phyloP scores from a whole-genome alignment of 495 filamentous ascomycete genomes.

The Penicillium malachiteum region DNA sequence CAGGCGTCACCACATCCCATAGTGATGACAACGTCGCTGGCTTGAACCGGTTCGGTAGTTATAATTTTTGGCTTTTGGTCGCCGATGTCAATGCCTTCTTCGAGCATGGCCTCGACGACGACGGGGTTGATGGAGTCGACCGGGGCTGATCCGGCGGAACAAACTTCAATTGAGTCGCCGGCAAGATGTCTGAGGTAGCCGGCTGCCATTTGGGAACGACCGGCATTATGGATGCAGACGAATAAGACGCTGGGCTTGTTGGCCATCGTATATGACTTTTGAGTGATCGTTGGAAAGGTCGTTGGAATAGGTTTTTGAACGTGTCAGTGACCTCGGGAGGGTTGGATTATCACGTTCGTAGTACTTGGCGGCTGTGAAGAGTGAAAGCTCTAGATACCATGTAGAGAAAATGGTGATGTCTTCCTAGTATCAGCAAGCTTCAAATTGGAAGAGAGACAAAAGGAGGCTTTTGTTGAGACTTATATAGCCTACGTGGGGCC shows the following conservation, averaged over 20 bases:
- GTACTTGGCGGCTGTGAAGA: conserved; percentile 8
- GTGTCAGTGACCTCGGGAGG: conserved; percentile 3
- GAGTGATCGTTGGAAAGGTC: conserved; percentile 4
- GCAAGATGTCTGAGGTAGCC: conserved; percentile 26
- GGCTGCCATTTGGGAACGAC: conserved; percentile 34
- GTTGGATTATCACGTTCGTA: conserved; percentile 9
- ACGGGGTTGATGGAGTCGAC: conserved; percentile 26
- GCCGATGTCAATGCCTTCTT: too few relatives aligned
- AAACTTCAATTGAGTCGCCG: conserved; percentile 26
- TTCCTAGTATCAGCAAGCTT: conserved; percentile 2
- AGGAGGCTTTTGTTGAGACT: conserved; percentile 7
- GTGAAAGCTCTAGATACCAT: conserved; percentile 6
- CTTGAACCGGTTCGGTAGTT: too few relatives aligned
- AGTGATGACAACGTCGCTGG: too few relatives aligned
- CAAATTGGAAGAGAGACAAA: too few relatives aligned
- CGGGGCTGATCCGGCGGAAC: conserved; percentile 28
- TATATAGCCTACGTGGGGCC: conserved; percentile 17
- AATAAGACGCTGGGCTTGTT: conserved; percentile 29
- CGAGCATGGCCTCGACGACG: conserved; percentile 29
- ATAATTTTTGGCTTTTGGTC: too few relatives aligned
- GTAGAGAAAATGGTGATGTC: conserved; percentile 1
- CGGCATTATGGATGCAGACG: conserved; percentile 33
- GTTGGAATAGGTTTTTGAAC: conserved; percentile 11
- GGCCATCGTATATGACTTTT: conserved; percentile 16
- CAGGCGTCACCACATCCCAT: too few relatives aligned